Evolutionary conservation across 2,329 filamentous ascomycete genomes (phyloP), one percentile per base, ranked within the genome.

Genomic region (Nannizzia gypsea): DNA sequence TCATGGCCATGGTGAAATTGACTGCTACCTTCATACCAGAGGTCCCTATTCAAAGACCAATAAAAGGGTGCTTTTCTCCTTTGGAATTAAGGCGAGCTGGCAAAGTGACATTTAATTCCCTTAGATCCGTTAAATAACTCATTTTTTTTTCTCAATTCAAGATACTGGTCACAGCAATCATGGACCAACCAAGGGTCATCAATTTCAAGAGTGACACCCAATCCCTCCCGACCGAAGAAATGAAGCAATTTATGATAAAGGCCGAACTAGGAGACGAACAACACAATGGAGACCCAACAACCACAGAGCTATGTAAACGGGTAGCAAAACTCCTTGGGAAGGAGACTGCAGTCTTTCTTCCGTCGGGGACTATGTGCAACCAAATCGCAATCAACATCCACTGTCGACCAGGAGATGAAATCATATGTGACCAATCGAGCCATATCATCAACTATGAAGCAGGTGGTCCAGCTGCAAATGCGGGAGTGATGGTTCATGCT

Each of bases 401-500:
- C 15, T 57, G 48, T 64, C 36, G 44, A 52, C 11, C 59, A 59
- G 36, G 64, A 62, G 9, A 66, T 64, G 3, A 63, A 65, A 17
- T 62, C 63, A 36, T 67, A 2, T 60, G 58, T 5, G 64, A 67
- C 40, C 63, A 1, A 62, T 66, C 44, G 40, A 58, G 15, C 60
- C 56, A 50, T 57, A 63, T 64, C 15, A 13, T 66, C n/a, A 58
- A 63, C 22, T 60, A 54, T 6, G 66, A 67, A 52, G 62, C 60
- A 1, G 66, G 63, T 3, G 56, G 56, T n/a, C 56, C 42, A 11
- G 42, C 38, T 13, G 40, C 40, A 3, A 58, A 24, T 8, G 61
- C 59, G 4, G 66, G 66, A 15, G 82, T 93, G 55, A 88, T 95
- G 56, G n/a, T 58, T 28, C 56, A 24, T 31, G 15, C 31, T 3